Conservation (phyloP, 345 rosid species). For the Toxicodendron radicans region DNA sequence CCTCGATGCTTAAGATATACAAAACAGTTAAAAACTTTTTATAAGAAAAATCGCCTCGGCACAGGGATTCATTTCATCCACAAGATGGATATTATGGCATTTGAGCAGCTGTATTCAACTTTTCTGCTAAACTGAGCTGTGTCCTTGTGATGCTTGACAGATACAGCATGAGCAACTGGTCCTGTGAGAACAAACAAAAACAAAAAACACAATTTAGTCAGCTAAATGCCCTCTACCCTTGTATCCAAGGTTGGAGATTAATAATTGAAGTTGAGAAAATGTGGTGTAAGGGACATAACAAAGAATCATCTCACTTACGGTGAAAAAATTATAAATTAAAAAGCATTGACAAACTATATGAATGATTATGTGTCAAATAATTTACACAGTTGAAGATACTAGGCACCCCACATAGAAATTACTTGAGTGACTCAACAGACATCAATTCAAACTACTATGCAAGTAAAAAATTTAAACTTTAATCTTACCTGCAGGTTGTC, state of each 20-base stretch:
- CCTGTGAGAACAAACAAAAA: slow-evolving; percentile 42
- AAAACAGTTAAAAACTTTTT: neutral
- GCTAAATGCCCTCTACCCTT: neutral
- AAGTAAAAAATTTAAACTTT: neutral
- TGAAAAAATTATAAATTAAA: neutral
- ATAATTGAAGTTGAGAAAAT: neutral
- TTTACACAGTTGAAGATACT: neutral
- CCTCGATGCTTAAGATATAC: neutral
- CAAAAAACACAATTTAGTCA: neutral
- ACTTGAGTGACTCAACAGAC: neutral
- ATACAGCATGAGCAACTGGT: slow-evolving; percentile 75
- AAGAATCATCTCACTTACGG: neutral
- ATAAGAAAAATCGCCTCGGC: neutral
- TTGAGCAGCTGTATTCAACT: slow-evolving; percentile 93
- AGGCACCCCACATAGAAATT: neutral
- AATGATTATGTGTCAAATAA: neutral
- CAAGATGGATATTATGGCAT: slow-evolving; percentile 37
- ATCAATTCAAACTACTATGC: neutral
- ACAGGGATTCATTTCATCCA: neutral
- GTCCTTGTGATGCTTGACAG: slow-evolving; percentile 92
- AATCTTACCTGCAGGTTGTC: slow-evolving; percentile 80
- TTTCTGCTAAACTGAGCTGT: slow-evolving; percentile 86
- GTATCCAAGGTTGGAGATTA: neutral
- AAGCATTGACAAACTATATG: neutral
- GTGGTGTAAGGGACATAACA: neutral